Percentiles rank a stretch among this genome's conserved stretches.
These are phyloP conservation scores for Claviceps pusilla DNA, from an alignment of 2,329 filamentous ascomycete species.

Conservation along the genomic window DNA sequence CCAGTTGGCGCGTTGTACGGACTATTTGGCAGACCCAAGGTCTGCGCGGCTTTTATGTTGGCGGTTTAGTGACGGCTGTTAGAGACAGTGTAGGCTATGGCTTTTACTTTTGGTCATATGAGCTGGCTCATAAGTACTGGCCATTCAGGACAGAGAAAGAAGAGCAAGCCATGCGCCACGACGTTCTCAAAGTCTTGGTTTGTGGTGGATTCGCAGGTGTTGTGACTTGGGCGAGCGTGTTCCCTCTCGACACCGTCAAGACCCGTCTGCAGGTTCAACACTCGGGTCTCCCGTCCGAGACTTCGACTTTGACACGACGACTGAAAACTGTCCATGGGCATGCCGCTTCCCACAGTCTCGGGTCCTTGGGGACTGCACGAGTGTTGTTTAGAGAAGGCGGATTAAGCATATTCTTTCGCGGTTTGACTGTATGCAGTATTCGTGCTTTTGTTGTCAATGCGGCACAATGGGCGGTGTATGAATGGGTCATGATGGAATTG, in stretches of 20 bases:
- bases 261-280: constrained; percentile 73
- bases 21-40: constrained; percentile 42
- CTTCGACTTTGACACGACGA: background rate
- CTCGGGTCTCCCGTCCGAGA: constrained; percentile 7
- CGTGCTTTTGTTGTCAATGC: constrained; percentile 88
- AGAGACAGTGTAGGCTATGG: constrained; percentile 88
- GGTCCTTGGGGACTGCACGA: constrained; percentile 49
- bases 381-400: constrained; percentile 53
- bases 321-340: background rate
- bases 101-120: constrained; percentile 93
- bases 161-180: constrained; percentile 19
- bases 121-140: constrained; percentile 51
- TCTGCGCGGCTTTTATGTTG: constrained; percentile 62
- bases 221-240: constrained; percentile 78
- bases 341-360: constrained; percentile 15
- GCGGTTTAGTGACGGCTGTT: constrained; percentile 65
- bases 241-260: constrained; percentile 84
- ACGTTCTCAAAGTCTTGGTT: constrained; percentile 51
- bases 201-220: constrained; percentile 81
- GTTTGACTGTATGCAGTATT: constrained; percentile 65
- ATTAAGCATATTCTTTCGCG: constrained; percentile 50
- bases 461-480: constrained; percentile 82
- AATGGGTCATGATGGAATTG: constrained; percentile 55
- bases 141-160: constrained; percentile 17
- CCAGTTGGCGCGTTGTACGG: constrained; percentile 49